Base-by-base conservation (phyloP, 345 rosid genomes). In the Syzygium jambos region DNA sequence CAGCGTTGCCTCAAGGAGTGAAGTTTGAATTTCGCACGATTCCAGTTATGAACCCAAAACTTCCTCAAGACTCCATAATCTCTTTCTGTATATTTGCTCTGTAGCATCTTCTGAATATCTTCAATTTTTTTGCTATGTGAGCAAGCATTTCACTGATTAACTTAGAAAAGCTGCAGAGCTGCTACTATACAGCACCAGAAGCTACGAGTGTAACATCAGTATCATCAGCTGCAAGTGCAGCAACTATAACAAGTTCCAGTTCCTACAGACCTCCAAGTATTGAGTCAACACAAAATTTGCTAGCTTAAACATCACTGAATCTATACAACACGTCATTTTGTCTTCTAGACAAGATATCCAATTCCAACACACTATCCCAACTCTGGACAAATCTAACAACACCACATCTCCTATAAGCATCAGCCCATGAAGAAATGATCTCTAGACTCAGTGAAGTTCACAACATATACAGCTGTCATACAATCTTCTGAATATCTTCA, bases 11-110 rank as follows among this genome's bases (percentile, higher is more conserved):
- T 12, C 86, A 92, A 21, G 95, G 94, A 85, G 93, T 93, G 86
- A 25, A 83, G 85, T 95, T 88, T 89, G 96, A 96, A 88, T 84
- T 98, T 84, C 91, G 90, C 15, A 94, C 98, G 25, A 90, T 96
- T 53, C 99, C 99, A 57, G 99, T 98, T 52, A 92, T 88, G 65
- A 49, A 82, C 78, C 52, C 51, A 9, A 54, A 46, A 68, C 41
- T 19, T 30, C 46, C 52, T 86, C 29, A 11, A 38, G n/a, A 23
- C 52, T 7, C 29, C 57, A 21, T 52, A 41, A 85, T 13, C 21
- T 57, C 34, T 22, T 85, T 14, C 10, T 23, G 17, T 85, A 53
- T 43, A 25, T 17, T 52, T 87, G 8, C 61, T 52, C 38, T 52
- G 46, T 84, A 73, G 82, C 82, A 38, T 73, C 82, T 73, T 34